A percentile compares a stretch with the other conserved stretches of the same genome.
Evolutionary conservation across 768 basidiomycete species (phyloP).

Genomic region (Auricularia heimuer): DNA sequence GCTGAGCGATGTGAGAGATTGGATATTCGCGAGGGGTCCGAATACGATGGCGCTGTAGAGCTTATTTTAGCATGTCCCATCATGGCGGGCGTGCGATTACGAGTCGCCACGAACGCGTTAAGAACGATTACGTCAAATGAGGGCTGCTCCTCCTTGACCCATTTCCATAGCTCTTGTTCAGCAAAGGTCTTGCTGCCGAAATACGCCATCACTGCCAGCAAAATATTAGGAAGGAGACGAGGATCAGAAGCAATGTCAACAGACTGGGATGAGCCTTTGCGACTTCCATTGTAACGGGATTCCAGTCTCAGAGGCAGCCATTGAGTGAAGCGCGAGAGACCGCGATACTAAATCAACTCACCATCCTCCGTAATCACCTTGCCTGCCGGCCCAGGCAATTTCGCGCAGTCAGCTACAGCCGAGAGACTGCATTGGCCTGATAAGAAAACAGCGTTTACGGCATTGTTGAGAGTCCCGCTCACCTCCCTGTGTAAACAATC

Average conservation of each 20-base stretch:
- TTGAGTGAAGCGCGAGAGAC: no score
- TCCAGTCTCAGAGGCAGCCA: neutral
- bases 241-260: neutral
- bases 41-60: neutral
- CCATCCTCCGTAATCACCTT: neutral
- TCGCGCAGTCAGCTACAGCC: neutral
- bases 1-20: neutral
- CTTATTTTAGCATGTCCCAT: neutral
- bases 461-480: neutral
- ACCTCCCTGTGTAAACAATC: neutral
- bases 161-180: neutral
- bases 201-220: neutral
- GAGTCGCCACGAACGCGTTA: neutral
- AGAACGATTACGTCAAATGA: neutral
- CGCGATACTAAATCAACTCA: neutral
- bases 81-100: neutral
- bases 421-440: neutral
- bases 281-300: neutral
- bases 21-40: neutral
- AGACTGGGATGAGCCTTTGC: conserved; percentile 1
- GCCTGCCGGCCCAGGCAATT: neutral
- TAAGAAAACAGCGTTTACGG: neutral
- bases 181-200: conserved; percentile 3
- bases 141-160: neutral
- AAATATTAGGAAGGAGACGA: neutral